Conservation (phyloP, 1,284 basidiomycete genomes). For the Cutaneotrichosporon cavernicola region DNA sequence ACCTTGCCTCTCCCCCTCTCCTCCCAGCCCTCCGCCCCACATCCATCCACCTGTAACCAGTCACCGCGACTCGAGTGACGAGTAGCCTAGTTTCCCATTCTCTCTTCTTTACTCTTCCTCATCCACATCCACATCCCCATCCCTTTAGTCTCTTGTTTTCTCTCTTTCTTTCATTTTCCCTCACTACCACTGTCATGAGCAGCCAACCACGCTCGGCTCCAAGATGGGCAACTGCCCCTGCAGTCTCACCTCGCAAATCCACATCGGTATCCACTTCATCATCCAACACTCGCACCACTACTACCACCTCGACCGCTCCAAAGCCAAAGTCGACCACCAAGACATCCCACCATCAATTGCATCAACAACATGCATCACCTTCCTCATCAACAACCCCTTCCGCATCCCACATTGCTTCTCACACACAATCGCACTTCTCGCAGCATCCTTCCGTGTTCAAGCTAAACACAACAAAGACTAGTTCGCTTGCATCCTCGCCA, state of each 20-base stretch:
- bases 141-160: neutral
- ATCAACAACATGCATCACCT: too few relatives aligned
- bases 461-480: neutral
- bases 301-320: neutral
- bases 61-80: too few relatives aligned
- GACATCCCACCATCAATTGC: too few relatives aligned
- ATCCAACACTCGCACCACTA: neutral
- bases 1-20: too few relatives aligned
- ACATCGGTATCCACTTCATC: neutral
- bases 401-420: neutral
- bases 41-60: too few relatives aligned
- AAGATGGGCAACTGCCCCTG: conserved; percentile 9
- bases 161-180: neutral
- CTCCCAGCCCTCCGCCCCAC: too few relatives aligned
- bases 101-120: neutral
- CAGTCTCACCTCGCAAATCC: neutral
- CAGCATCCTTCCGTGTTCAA: too few relatives aligned
- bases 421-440: neutral
- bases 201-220: conserved; percentile 5
- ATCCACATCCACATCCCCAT: neutral
- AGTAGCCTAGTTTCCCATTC: neutral
- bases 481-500: neutral
- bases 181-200: neutral
- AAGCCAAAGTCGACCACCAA: neutral
- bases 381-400: neutral